Evolutionary conservation across 208 protist genomes (phyloP).

Genomic region (Leishmania gerbilli): DNA sequence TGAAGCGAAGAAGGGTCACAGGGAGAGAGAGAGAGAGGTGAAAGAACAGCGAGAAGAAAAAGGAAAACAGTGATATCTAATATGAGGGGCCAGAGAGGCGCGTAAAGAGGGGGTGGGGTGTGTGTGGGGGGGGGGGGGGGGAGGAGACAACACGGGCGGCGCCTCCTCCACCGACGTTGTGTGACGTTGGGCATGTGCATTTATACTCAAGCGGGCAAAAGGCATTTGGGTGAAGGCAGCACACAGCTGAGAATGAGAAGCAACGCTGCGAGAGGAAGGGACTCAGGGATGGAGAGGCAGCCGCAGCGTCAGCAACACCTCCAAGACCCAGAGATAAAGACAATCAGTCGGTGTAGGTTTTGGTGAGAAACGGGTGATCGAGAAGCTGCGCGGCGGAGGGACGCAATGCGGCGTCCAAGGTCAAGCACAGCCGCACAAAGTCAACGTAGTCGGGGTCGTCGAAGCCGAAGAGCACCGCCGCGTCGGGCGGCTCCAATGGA

Average conservation of each 20-base stretch:
- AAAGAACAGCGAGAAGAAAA: not conserved
- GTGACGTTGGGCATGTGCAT: not conserved
- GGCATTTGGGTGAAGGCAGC: not conserved
- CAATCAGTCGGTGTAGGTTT: slow-evolving; percentile 16
- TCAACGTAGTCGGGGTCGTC: slow-evolving; percentile 65
- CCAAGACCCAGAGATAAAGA: not conserved
- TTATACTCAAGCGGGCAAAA: not conserved
- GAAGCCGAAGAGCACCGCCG: slow-evolving; percentile 51
- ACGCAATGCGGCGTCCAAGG: slow-evolving; percentile 56
- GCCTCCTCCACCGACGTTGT: not conserved
- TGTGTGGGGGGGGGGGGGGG: not conserved
- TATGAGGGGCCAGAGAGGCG: not conserved
- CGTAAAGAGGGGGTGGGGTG: not conserved
- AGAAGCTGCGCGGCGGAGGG: slow-evolving; percentile 63
- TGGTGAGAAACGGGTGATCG: slow-evolving; percentile 67
- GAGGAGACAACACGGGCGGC: not conserved
- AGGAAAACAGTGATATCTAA: slow-evolving; percentile 3
- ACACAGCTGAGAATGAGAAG: not conserved
- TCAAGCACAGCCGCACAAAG: slow-evolving; percentile 73
- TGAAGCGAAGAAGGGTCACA: not conserved
- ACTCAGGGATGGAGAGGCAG: not conserved
- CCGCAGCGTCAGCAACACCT: not conserved
- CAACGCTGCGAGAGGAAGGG: not conserved
- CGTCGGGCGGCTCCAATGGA: slow-evolving; percentile 43
- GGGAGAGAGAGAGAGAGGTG: not conserved